Evolutionary conservation across 352 stramenopile species (phyloP), one percentile per base, ranked within the genome.

Genomic region (Phytophthora crassamura): DNA sequence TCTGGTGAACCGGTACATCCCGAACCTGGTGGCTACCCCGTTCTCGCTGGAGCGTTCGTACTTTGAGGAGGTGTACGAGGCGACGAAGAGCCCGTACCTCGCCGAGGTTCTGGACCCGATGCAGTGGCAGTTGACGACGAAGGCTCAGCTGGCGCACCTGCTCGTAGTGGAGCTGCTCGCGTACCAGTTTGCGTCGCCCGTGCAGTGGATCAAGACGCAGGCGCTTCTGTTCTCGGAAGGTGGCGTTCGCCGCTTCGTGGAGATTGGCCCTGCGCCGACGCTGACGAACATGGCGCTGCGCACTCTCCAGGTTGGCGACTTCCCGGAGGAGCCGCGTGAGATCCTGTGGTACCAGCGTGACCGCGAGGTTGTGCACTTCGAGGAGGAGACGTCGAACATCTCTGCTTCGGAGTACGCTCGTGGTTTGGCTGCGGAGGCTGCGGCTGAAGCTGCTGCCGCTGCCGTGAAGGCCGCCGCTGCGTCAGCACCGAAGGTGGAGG

Each of bases 121-220:
- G 78, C 80, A 89, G 64, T 95, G 87, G 87, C 30, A 88, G 49
- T 48, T 89, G 45, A 85, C 79, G 32, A 82, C 86, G 12, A 78
- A 75, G 49, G 76, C 81, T n/a, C 82, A 94, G 53, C 72, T 92
- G 1, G 86, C 75, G 30, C 84, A 93, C 39, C 62, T 90, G 30
- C 78, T 97, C 22, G 67, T 97, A 7, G 84, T 95, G 30, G 89
- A 97, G 75, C 68, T 97, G 12, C 57, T 97, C 25, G 88, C 88
- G 22, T 95, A 95, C 73, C 89, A 97, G 69, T 96, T 97, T 56
- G 89, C 89, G 20, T 95, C 83, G 6, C 89, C 89, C 4, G 88
- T 97, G 14, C 88, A 94, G 61, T 97, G 89, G 89, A 97, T 97
- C 52, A 90, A 93, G 72, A 95, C 89, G 5, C 89, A 96, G 68